phyloP scores from a whole-genome alignment of 768 basidiomycete species.

The Dioszegia crocea region DNA sequence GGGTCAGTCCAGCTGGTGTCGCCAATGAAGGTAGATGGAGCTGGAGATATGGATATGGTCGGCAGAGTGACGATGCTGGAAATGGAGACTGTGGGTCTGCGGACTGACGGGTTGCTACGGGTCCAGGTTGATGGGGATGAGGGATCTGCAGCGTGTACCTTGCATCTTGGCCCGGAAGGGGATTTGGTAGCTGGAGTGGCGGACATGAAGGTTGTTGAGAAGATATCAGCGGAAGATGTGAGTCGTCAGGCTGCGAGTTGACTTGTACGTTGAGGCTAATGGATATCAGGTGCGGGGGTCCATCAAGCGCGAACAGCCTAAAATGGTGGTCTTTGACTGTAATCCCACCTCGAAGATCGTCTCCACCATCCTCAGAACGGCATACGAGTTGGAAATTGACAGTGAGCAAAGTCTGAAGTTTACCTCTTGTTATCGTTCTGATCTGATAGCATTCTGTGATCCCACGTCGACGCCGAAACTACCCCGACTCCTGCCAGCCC shows the following conservation, averaged over 20 bases:
- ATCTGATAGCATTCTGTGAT: conserved; percentile 70
- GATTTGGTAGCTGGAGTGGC: conserved; percentile 79
- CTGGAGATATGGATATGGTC: conserved; percentile 53
- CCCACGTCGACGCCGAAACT: conserved; percentile 89
- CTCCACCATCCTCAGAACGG: conserved; percentile 56
- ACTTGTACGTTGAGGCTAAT: not conserved
- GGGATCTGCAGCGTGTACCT: conserved; percentile 77
- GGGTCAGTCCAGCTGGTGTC: conserved; percentile 61
- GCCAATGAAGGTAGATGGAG: conserved; percentile 52
- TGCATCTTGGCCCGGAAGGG: conserved; percentile 70
- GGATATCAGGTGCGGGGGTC: conserved; percentile 1
- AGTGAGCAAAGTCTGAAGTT: no score
- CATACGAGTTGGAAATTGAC: conserved; percentile 54
- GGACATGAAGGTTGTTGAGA: conserved; percentile 69
- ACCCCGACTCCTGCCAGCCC: conserved; percentile 62
- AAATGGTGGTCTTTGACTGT: conserved; percentile 47
- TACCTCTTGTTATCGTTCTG: not conserved
- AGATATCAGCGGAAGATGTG: conserved; percentile 56
- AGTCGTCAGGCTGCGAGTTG: conserved; percentile 22
- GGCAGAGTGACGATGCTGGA: conserved; percentile 64
- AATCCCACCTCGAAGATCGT: conserved; percentile 55
- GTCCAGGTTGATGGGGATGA: conserved; percentile 19
- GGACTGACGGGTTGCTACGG: conserved; percentile 68
- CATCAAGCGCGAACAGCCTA: conserved; percentile 52
- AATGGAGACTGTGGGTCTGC: conserved; percentile 64